Evolutionary conservation across 805 yeast species (phyloP), one percentile per base, ranked within the genome.

Genomic region (Candida manassasensis): DNA sequence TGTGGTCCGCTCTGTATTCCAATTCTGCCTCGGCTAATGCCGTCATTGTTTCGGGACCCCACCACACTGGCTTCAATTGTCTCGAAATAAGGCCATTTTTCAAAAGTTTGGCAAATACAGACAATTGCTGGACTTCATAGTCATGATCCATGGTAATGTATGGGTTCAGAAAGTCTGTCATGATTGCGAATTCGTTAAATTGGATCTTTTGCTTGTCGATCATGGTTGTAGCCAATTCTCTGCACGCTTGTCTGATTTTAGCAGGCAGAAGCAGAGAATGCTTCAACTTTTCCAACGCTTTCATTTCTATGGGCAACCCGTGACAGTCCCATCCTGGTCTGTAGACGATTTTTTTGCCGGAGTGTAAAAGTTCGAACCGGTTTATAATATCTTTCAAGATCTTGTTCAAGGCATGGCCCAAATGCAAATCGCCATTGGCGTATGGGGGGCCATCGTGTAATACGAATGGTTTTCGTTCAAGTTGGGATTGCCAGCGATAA

Each of bases 271-370:
- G 36, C 55, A 32, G 25, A 16, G 27, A 29, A 5, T 31, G 22
- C 22, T 29, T 44, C 41, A 72, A 47, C 57, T 73, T 37, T 29
- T 50, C 56, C 15, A 86, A 57, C 0, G 95, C 95, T 49, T 88
- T 89, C 53, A 86, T 67, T 57, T 93, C 99, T 43, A 93, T 93
- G 1, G 99, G 99, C 25, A 93, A 65, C 0, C 99, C 99, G 62
- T 93, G 99, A 53, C 98, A 93, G 56, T 93, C 99, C 97, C 98
- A 93, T 0, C 99, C 99, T 0, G 97, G 96, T 27, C 71, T 70
- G 50, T 85, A 93, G 35, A 72, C 68, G 3, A 93, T 77, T 32
- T 71, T 69, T 40, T 77, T 70, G 11, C 87, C 84, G 25, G 67
- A 57, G 38, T 53, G 43, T 14, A 80, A 54, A 17, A 89, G 61